Evolutionary conservation across 75 land plant species (phyloP), one percentile per base, ranked within the genome.

Genomic region (Azolla pinnata): DNA sequence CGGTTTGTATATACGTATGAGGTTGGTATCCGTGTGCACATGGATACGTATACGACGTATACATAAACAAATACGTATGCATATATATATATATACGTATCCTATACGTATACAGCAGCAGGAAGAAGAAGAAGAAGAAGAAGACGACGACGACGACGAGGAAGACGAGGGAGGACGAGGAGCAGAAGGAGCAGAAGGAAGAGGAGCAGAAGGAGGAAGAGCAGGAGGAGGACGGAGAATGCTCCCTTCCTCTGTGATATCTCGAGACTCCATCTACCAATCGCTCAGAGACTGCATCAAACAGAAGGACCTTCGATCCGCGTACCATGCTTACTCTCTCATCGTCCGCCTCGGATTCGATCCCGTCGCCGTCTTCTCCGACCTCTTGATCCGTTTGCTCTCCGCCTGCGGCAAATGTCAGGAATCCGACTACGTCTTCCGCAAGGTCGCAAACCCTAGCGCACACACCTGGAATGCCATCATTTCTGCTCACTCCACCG

Each of bases 391-490:
- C 16, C 57, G 57, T 24, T 54, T 54, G 26, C 32, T 54, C 27
- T 18, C 57, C 24, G 7, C 24, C 27, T 54, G 57, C 27, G 57
- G 57, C 32, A 54, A 31, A 8, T 24, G 20, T 8, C n/a, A 29
- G 8, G 57, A 61, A 32, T 33, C 52, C 27, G 26, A 18, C 19
- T 0, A 20, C 16, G 20, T 63, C 44, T 70, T 70, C 54, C 28
- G 33, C 30, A 51, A 53, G 2, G 28, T 62, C 0, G 5, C 8
- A 1, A 31, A 10, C 17, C 72, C 66, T 3, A 65, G 57, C 30
- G 65, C 38, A n/a, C 57, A 70, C 54, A 70, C 72, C 0, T 70
- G 66, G 66, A 70, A 70, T 33, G 55, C 56, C 31, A 63, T 70
- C 52, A 57, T 70, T 47, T 54, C 29, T 16, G 59, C 46, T 3